Conservation (phyloP, 2,329 filamentous ascomycete species). For the Epichloe amarillans region DNA sequence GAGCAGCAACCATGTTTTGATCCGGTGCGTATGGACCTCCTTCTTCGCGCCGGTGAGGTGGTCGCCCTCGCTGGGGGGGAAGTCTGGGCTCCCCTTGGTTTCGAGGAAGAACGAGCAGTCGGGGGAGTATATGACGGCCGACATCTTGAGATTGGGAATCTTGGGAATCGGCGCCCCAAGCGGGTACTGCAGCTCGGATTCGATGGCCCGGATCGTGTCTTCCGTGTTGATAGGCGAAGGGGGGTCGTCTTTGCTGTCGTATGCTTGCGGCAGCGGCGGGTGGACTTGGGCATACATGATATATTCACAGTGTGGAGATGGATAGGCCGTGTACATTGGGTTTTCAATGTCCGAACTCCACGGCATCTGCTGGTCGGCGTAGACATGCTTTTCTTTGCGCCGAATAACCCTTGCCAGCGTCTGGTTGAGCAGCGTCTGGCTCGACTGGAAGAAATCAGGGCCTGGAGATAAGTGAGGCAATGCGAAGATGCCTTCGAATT, state of each 20-base stretch:
- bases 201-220: slow-evolving; percentile 38
- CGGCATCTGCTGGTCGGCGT: slow-evolving; percentile 49
- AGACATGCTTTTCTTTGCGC: slow-evolving; percentile 44
- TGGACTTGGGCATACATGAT: slow-evolving; percentile 74
- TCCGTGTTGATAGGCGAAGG: slow-evolving; percentile 20
- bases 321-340: slow-evolving; percentile 41
- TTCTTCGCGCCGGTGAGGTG: slow-evolving; percentile 49
- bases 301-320: slow-evolving; percentile 72
- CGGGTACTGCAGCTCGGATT: slow-evolving; percentile 49
- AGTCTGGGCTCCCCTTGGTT: slow-evolving; percentile 47
- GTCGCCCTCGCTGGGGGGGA: slow-evolving; percentile 33
- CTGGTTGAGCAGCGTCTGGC: slow-evolving; percentile 54
- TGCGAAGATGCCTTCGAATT: slow-evolving; percentile 83
- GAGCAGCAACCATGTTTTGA: slow-evolving; percentile 45
- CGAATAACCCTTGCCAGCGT: slow-evolving; percentile 56
- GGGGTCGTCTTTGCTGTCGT: slow-evolving; percentile 13
- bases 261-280: slow-evolving; percentile 30
- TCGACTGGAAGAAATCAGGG: slow-evolving; percentile 40
- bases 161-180: slow-evolving; percentile 42
- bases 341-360: slow-evolving; percentile 62
- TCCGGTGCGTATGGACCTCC: slow-evolving; percentile 41
- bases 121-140: slow-evolving; percentile 54
- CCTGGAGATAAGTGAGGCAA: slow-evolving; percentile 67
- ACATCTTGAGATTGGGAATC: slow-evolving; percentile 47
- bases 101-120: slow-evolving; percentile 56